Evolutionary conservation across 331 rosid species (phyloP).

Genomic region (Erythrophleum ivorense): DNA sequence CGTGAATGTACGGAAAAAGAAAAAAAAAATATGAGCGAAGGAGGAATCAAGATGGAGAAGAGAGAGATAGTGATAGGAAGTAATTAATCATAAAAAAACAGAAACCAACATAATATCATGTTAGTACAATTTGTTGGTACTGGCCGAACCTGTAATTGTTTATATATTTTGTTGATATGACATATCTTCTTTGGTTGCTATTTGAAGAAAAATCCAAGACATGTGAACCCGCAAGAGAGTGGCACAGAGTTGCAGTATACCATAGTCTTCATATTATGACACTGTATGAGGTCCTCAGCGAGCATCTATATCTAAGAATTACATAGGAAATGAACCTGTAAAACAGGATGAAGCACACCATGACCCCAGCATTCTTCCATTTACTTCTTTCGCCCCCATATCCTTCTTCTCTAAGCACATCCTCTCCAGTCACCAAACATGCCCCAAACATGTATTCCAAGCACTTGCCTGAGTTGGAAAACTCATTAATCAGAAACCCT

Average conservation of each 20-base stretch:
- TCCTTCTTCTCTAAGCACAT: constrained; percentile 83
- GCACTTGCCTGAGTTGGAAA: constrained; percentile 83
- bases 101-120: constrained; percentile 47
- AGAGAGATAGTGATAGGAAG: constrained; percentile 37
- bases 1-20: constrained; percentile 29
- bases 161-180: constrained; percentile 43
- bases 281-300: constrained; percentile 53
- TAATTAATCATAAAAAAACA: constrained; percentile 42
- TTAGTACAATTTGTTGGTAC: constrained; percentile 58
- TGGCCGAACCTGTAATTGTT: constrained; percentile 44
- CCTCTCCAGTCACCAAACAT: constrained; percentile 70
- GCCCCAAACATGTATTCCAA: constrained; percentile 75
- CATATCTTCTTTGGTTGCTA: constrained; percentile 54
- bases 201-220: constrained; percentile 66
- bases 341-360: constrained; percentile 79
- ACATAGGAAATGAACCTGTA: constrained; percentile 93
- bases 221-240: constrained; percentile 64
- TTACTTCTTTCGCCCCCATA: constrained; percentile 79
- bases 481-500: constrained; percentile 92
- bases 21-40: constrained; percentile 17
- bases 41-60: constrained; percentile 41
- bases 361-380: constrained; percentile 82
- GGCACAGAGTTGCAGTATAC: constrained; percentile 36
- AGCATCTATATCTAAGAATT: constrained; percentile 83
- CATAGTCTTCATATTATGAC: constrained; percentile 45